These are phyloP conservation scores for Fusarium circinatum DNA, from an alignment of 2,329 filamentous ascomycete genomes.

Conservation along the genomic window DNA sequence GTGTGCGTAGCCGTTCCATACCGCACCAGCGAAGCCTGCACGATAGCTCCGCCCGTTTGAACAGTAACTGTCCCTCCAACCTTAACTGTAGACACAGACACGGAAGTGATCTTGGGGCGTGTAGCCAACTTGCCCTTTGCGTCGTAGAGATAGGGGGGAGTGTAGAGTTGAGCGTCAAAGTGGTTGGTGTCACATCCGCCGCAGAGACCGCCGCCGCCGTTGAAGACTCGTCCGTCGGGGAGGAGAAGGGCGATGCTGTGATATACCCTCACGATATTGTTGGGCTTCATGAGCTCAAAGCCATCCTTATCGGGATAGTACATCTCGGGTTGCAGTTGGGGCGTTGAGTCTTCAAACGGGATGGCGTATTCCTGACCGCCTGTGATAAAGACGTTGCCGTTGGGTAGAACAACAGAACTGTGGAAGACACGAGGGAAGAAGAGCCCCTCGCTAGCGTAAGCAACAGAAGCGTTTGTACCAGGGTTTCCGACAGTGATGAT, in stretches of 20 bases:
- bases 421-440: slow-evolving; percentile 53
- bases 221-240: slow-evolving; percentile 28
- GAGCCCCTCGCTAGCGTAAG: slow-evolving; percentile 19
- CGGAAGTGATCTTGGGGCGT: slow-evolving; percentile 13
- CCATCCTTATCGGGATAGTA: neutral
- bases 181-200: slow-evolving; percentile 25
- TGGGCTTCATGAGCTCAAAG: slow-evolving; percentile 23
- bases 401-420: slow-evolving; percentile 59
- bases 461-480: neutral
- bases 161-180: slow-evolving; percentile 34
- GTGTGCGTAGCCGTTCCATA: slow-evolving; percentile 32
- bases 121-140: slow-evolving; percentile 14
- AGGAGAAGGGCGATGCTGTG: slow-evolving; percentile 29
- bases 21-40: slow-evolving; percentile 13
- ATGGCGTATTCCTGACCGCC: slow-evolving; percentile 51
- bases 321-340: slow-evolving; percentile 22
- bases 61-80: slow-evolving; percentile 9
- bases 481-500: slow-evolving; percentile 58
- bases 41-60: neutral
- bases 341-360: slow-evolving; percentile 29
- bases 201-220: slow-evolving; percentile 30
- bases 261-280: slow-evolving; percentile 24
- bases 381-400: slow-evolving; percentile 59
- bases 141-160: slow-evolving; percentile 21
- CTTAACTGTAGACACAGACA: slow-evolving; percentile 4